phyloP scores from a whole-genome alignment of 139 green algal species.

The Trebouxia sp. region DNA sequence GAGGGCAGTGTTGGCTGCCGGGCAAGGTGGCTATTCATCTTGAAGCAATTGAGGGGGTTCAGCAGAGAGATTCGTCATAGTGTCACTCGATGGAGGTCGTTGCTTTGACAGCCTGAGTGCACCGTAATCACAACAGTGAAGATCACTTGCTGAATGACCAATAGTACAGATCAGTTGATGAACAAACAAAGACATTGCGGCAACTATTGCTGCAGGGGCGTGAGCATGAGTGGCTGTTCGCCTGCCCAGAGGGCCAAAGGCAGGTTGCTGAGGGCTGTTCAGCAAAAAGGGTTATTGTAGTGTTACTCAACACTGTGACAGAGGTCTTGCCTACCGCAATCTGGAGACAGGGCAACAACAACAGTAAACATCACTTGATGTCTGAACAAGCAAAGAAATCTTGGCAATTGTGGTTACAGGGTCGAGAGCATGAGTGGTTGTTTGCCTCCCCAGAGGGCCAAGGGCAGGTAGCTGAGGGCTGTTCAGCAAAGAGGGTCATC shows the following conservation, averaged over 20 bases:
- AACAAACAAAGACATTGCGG: not conserved
- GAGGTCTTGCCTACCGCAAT: too few relatives aligned
- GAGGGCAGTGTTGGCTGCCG: too few relatives aligned
- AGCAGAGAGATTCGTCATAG: not conserved
- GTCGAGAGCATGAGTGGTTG: conserved; percentile 59
- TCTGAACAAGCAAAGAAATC: too few relatives aligned
- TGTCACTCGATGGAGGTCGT: too few relatives aligned
- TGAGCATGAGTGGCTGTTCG: conserved; percentile 63
- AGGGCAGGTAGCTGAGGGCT: conserved; percentile 42
- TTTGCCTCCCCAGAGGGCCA: conserved; percentile 53
- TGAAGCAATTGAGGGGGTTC: not conserved
- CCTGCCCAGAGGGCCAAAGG: conserved; percentile 45
- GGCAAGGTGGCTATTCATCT: too few relatives aligned
- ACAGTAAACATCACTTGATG: too few relatives aligned
- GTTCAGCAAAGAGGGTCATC: conserved; percentile 43
- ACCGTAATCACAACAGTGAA: too few relatives aligned
- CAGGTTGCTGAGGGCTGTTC: conserved; percentile 42
- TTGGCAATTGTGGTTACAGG: conserved; percentile 26
- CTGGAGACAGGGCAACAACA: too few relatives aligned
- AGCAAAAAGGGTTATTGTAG: conserved; percentile 50
- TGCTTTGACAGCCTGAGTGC: too few relatives aligned
- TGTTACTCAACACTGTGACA: conserved; percentile 40
- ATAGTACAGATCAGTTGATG: too few relatives aligned
- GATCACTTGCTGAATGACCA: too few relatives aligned
- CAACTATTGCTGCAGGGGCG: conserved; percentile 50